These are phyloP conservation scores for Starmera dryadoides DNA, from an alignment of 805 yeast species.

Conservation along the genomic window DNA sequence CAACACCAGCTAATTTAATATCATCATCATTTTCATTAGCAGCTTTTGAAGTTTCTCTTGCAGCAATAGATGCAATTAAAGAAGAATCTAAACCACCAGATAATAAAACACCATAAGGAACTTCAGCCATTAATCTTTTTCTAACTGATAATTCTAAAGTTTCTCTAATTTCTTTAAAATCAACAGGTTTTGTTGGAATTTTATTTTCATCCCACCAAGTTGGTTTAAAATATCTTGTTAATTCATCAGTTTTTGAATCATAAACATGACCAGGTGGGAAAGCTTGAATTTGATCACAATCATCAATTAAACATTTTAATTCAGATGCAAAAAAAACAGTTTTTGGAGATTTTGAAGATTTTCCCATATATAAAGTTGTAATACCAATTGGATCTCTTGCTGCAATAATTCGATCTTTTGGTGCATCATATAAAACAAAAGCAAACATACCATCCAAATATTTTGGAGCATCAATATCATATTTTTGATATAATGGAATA, in stretches of 20 bases:
- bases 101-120: constrained; percentile 94
- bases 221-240: constrained; percentile 87
- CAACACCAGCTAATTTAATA: constrained; percentile 84
- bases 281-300: constrained; percentile 86
- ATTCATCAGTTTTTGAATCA: constrained; percentile 82
- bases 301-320: constrained; percentile 87
- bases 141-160: constrained; percentile 90
- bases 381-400: constrained; percentile 99
- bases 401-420: constrained; percentile 82
- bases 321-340: constrained; percentile 90
- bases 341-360: constrained; percentile 56
- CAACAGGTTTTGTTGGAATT: constrained; percentile 73
- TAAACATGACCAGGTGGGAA: constrained; percentile 99
- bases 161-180: constrained; percentile 64
- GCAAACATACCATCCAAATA: constrained; percentile 98
- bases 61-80: constrained; percentile 93
- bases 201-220: constrained; percentile 85
- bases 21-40: constrained; percentile 33
- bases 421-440: constrained; percentile 81
- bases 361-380: constrained; percentile 94
- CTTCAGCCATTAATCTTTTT: constrained; percentile 99
- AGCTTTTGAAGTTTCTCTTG: constrained; percentile 87
- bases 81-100: constrained; percentile 98
- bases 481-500: constrained; percentile 84
- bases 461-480: constrained; percentile 87